A percentile compares a stretch with the other conserved stretches of the same genome.
phyloP scores from a whole-genome alignment of 1,284 basidiomycete genomes.

The Phylloporus sp. region DNA sequence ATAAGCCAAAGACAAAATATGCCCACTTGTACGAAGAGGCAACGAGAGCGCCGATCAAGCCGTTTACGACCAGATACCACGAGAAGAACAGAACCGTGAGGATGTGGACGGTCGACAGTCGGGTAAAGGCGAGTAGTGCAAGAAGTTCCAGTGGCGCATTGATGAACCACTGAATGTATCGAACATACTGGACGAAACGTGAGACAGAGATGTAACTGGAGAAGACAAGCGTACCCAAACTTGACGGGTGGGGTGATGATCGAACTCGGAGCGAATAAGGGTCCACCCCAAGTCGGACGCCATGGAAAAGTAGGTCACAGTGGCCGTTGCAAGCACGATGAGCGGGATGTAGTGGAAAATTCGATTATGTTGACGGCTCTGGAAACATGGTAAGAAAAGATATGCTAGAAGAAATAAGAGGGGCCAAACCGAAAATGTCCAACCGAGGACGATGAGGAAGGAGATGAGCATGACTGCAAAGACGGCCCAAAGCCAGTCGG shows the following conservation, averaged over 20 bases:
- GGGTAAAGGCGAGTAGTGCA: constrained; percentile 53
- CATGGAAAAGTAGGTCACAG: constrained; percentile 57
- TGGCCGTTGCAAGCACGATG: constrained; percentile 48
- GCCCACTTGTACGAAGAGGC: constrained; percentile 53
- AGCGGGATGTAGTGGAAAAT: constrained; percentile 53
- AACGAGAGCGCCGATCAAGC: constrained; percentile 55
- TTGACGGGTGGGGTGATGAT: constrained; percentile 44
- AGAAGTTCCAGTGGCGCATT: constrained; percentile 61
- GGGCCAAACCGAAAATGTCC: constrained; percentile 41
- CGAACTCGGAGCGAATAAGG: constrained; percentile 48
- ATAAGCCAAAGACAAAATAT: constrained; percentile 48
- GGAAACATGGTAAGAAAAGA: background rate
- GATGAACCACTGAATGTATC: constrained; percentile 64
- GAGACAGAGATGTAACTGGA: background rate
- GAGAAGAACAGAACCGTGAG: constrained; percentile 59
- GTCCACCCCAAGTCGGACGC: constrained; percentile 64
- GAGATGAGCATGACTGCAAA: constrained; percentile 52
- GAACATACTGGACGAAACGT: constrained; percentile 40
- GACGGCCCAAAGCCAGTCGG: constrained; percentile 61
- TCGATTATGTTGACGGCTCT: constrained; percentile 42
- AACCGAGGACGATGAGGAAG: constrained; percentile 43
- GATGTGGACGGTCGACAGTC: constrained; percentile 55
- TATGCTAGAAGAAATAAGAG: background rate
- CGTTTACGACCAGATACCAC: constrained; percentile 52
- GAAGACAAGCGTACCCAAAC: constrained; percentile 49